Percentiles rank a stretch among this genome's conserved stretches.
Evolutionary conservation across 345 rosid genomes (phyloP).

Genomic region (Luvunga scandens): DNA sequence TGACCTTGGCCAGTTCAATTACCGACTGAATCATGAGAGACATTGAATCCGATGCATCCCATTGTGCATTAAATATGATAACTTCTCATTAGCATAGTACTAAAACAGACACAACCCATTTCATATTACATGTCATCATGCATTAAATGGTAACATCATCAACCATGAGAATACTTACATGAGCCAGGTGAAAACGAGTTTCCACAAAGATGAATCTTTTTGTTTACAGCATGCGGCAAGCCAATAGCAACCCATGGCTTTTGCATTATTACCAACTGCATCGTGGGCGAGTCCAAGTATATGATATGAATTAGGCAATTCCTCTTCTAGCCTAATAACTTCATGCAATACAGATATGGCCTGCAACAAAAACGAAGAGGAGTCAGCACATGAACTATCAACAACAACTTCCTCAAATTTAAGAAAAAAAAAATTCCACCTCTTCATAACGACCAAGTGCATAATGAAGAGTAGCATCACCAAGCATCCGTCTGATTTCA

Average conservation of each 20-base stretch:
- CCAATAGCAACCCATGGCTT: constrained; percentile 61
- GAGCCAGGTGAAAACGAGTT: constrained; percentile 58
- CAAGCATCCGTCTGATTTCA: constrained; percentile 52
- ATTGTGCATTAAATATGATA: too few relatives aligned
- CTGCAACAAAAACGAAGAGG: constrained; percentile 29
- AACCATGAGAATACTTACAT: constrained; percentile 39
- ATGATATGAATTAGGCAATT: constrained; percentile 65
- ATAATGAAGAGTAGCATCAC: constrained; percentile 58
- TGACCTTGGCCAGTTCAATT: not conserved
- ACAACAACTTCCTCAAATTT: not conserved
- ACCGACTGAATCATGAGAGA: not conserved
- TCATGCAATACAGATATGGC: constrained; percentile 59
- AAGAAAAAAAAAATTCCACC: constrained; percentile 25
- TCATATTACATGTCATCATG: not conserved
- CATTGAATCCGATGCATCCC: not conserved
- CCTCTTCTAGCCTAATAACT: constrained; percentile 63
- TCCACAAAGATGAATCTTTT: constrained; percentile 72
- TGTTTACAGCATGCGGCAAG: constrained; percentile 66
- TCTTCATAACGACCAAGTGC: constrained; percentile 56
- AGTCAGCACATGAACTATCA: not conserved
- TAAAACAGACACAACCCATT: not conserved
- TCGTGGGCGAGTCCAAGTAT: constrained; percentile 60
- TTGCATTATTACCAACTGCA: constrained; percentile 60
- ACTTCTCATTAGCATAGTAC: too few relatives aligned
- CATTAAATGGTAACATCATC: not conserved